Conservation (phyloP, 768 basidiomycete species). For the Leucogyrophana mollusca region DNA sequence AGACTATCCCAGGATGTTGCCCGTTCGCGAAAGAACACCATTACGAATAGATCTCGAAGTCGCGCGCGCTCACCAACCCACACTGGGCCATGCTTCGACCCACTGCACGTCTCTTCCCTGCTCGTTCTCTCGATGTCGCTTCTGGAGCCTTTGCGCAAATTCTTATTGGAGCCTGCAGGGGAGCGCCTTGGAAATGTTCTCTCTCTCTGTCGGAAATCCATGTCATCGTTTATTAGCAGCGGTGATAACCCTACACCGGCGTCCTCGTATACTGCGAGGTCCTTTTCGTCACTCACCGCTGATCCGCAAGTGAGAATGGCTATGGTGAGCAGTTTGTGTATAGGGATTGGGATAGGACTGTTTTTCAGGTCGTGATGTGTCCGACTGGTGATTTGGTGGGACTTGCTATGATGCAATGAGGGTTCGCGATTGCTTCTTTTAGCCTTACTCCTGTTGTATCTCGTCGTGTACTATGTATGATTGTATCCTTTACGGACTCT, state of each 20-base stretch:
- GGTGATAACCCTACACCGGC: neutral
- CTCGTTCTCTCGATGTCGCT: conserved; percentile 61
- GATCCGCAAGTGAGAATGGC: conserved; percentile 30
- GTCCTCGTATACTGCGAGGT: too few species aligned
- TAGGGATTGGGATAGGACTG: conserved; percentile 44
- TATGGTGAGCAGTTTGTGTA: conserved; percentile 41
- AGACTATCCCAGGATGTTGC: conserved; percentile 64
- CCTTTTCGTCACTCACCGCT: neutral
- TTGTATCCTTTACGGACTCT: too few species aligned
- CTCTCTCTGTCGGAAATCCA: conserved; percentile 22
- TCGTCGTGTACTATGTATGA: too few species aligned
- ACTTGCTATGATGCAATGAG: too few species aligned
- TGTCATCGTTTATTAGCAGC: conserved; percentile 2
- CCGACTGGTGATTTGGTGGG: too few species aligned
- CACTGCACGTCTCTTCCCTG: conserved; percentile 65
- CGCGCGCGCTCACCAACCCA: conserved; percentile 16
- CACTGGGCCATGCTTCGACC: conserved; percentile 47
- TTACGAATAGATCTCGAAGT: conserved; percentile 16
- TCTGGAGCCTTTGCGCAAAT: conserved; percentile 29
- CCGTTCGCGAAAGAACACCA: conserved; percentile 36
- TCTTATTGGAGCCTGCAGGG: conserved; percentile 31
- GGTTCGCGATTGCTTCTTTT: too few species aligned
- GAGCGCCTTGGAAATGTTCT: conserved; percentile 21
- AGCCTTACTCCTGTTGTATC: too few species aligned
- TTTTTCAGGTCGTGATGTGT: too few species aligned